phyloP scores from a whole-genome alignment of 495 filamentous ascomycete genomes.

The Penicillium canariense region DNA sequence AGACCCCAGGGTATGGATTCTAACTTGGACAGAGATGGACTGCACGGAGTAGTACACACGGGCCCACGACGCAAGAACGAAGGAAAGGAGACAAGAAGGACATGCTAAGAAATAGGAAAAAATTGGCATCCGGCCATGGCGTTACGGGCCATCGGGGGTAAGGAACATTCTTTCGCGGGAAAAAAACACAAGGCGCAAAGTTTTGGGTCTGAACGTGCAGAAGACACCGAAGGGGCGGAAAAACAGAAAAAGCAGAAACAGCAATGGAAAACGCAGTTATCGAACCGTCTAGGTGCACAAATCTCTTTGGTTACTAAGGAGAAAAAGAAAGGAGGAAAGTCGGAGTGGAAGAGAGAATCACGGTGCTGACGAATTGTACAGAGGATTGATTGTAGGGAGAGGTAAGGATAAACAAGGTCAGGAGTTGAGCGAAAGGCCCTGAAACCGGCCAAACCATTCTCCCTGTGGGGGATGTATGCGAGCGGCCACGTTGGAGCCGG shows the following conservation, averaged over 20 bases:
- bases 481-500: slow-evolving; percentile 25
- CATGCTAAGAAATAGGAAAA: background rate
- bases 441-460: slow-evolving; percentile 49
- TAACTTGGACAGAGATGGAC: slow-evolving; percentile 11
- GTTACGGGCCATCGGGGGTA: background rate
- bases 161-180: slow-evolving; percentile 20
- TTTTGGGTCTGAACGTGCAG: background rate
- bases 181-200: background rate
- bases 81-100: background rate
- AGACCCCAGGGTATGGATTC: slow-evolving; percentile 23
- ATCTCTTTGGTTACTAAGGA: background rate
- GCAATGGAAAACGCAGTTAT: background rate
- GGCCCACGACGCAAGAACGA: background rate
- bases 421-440: slow-evolving; percentile 52
- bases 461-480: slow-evolving; percentile 38
- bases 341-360: background rate
- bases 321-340: background rate
- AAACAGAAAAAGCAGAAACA: background rate
- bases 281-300: background rate
- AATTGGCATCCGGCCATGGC: background rate
- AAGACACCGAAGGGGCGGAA: background rate
- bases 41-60: slow-evolving; percentile 5
- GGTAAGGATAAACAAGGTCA: slow-evolving; percentile 17
- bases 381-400: background rate
- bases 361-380: slow-evolving; percentile 17